These are phyloP conservation scores for Earliella scabrosa DNA, from an alignment of 1,284 basidiomycete genomes.

Conservation along the genomic window DNA sequence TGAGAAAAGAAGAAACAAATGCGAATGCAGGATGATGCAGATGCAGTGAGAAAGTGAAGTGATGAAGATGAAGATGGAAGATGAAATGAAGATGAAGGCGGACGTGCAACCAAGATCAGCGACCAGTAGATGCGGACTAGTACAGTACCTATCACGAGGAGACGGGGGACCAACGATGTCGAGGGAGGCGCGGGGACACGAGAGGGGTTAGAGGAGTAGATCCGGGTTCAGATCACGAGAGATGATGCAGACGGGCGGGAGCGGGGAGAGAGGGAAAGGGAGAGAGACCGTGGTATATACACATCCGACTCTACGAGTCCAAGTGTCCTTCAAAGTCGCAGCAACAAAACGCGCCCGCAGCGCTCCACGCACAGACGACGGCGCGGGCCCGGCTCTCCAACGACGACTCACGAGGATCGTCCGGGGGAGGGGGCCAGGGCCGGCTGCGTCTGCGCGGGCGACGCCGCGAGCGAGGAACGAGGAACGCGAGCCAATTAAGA, in stretches of 20 bases:
- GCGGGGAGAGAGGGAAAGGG: no score
- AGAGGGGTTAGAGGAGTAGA: not conserved
- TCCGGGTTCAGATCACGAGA: not conserved
- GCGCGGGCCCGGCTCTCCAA: no score
- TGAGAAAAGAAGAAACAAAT: no score
- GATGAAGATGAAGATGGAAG: not conserved
- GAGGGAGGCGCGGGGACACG: not conserved
- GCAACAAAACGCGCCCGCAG: not conserved
- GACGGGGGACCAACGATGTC: not conserved
- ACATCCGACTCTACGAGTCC: not conserved
- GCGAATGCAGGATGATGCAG: not conserved
- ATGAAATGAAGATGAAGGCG: not conserved
- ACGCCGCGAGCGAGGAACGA: conserved; percentile 3
- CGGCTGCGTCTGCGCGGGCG: not conserved
- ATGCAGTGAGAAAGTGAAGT: not conserved
- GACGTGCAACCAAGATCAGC: not conserved
- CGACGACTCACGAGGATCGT: no score
- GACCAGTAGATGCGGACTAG: not conserved
- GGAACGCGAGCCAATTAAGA: conserved; percentile 24
- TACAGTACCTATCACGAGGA: not conserved
- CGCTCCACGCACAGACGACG: not conserved
- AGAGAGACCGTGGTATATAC: not conserved
- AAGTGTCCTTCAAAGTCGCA: not conserved
- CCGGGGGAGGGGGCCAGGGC: no score
- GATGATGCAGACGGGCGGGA: not conserved